phyloP scores from a whole-genome alignment of 768 basidiomycete genomes.

The Boletus rufocinnamomeus region DNA sequence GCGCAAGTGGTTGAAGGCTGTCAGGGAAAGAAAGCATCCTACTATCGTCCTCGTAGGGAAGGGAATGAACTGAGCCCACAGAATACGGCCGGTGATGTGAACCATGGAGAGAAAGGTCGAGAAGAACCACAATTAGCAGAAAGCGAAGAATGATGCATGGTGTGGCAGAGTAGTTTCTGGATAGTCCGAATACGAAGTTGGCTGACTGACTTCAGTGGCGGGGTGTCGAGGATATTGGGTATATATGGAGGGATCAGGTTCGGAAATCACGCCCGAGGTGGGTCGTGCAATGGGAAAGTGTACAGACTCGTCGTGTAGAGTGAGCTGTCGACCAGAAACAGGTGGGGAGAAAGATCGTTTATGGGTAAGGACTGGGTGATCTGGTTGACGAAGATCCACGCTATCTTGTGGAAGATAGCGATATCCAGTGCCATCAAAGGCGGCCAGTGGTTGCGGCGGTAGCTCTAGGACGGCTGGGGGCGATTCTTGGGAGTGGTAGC shows the following conservation, averaged over 20 bases:
- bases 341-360: conserved; percentile 35
- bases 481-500: conserved; percentile 35
- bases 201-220: conserved; percentile 8
- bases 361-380: conserved; percentile 23
- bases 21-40: conserved; percentile 16
- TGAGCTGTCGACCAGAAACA: conserved; percentile 9
- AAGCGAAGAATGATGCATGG: conserved; percentile 15
- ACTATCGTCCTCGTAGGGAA: conserved; percentile 15
- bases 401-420: conserved; percentile 33
- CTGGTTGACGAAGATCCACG: conserved; percentile 17
- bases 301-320: conserved; percentile 14
- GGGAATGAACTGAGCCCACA: conserved; percentile 20
- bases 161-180: conserved; percentile 12
- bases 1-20: conserved; percentile 9
- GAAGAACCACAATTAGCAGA: conserved; percentile 11
- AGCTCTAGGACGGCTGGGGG: conserved; percentile 40
- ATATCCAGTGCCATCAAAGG: conserved; percentile 32
- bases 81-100: conserved; percentile 23
- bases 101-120: conserved; percentile 11
- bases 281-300: conserved; percentile 14
- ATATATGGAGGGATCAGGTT: conserved; percentile 15
- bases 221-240: conserved; percentile 19
- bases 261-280: conserved; percentile 9
- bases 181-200: conserved; percentile 21
- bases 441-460: conserved; percentile 41